phyloP scores from a whole-genome alignment of 2,329 filamentous ascomycete genomes.

The Fusarium scirpi region DNA sequence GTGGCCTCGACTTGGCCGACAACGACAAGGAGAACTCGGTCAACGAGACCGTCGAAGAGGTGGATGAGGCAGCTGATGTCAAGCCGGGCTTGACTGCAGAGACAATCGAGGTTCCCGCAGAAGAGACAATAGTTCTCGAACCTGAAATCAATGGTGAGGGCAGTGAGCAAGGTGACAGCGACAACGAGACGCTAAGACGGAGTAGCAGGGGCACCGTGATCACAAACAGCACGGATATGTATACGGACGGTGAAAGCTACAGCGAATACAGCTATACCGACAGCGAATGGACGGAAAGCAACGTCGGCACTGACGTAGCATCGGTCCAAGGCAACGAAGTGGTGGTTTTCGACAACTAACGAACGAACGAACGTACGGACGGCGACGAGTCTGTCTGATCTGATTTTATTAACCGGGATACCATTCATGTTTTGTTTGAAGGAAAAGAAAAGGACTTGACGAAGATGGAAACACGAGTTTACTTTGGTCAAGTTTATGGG shows the following conservation, averaged over 20 bases:
- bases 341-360: constrained; percentile 50
- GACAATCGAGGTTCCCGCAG: constrained; percentile 36
- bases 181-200: constrained; percentile 63
- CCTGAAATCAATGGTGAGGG: constrained; percentile 34
- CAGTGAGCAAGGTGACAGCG: constrained; percentile 56
- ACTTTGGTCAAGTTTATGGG: constrained; percentile 10
- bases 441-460: background rate
- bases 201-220: constrained; percentile 63
- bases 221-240: constrained; percentile 55
- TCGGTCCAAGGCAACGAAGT: constrained; percentile 51
- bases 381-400: constrained; percentile 19
- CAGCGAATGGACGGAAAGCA: constrained; percentile 64
- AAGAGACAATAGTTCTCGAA: constrained; percentile 44
- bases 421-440: constrained; percentile 18
- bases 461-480: constrained; percentile 6
- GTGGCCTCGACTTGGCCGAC: constrained; percentile 61
- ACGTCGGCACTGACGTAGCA: constrained; percentile 46
- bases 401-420: constrained; percentile 24
- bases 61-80: constrained; percentile 49
- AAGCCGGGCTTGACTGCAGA: constrained; percentile 34
- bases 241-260: constrained; percentile 54
- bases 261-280: constrained; percentile 57
- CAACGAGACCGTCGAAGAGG: constrained; percentile 73
- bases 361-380: constrained; percentile 23
- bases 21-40: constrained; percentile 72